Percentiles rank a stretch among this genome's conserved stretches.
Evolutionary conservation across 257 asterid genomes (phyloP).

Genomic region (Solanum clarkiae): DNA sequence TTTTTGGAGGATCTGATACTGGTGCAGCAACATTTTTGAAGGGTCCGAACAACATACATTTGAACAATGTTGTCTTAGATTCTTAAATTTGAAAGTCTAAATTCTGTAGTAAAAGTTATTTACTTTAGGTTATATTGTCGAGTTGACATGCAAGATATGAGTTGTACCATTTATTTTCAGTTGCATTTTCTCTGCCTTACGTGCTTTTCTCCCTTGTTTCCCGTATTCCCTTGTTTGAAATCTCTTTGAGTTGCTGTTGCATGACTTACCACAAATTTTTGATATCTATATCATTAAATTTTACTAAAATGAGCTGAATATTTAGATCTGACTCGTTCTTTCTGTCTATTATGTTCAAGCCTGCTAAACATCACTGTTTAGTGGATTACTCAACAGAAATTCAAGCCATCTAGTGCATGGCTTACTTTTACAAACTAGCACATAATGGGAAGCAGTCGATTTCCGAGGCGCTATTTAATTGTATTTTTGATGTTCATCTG

Average conservation of each 20-base stretch:
- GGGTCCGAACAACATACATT: background rate
- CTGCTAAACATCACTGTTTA: background rate
- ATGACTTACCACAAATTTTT: background rate
- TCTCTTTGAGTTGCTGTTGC: background rate
- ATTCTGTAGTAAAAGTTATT: background rate
- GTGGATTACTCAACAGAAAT: background rate
- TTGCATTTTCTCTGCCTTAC: background rate
- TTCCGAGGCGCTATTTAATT: slow-evolving; percentile 62
- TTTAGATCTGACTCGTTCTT: background rate
- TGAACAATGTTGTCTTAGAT: background rate
- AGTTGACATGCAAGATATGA: background rate
- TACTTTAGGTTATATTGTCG: background rate
- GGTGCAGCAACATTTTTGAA: background rate
- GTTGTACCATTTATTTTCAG: background rate
- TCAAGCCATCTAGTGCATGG: background rate
- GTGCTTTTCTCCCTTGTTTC: background rate
- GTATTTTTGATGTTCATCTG: slow-evolving; percentile 72
- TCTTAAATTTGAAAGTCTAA: background rate
- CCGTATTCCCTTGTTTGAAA: background rate
- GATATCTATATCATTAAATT: background rate
- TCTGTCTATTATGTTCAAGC: background rate
- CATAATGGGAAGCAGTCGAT: slow-evolving; percentile 44
- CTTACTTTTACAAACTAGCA: slow-evolving; percentile 21
- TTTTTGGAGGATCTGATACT: background rate
- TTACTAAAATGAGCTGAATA: background rate